Evolutionary conservation across 83 land plant species (phyloP).

Genomic region (Picea engelmannii): DNA sequence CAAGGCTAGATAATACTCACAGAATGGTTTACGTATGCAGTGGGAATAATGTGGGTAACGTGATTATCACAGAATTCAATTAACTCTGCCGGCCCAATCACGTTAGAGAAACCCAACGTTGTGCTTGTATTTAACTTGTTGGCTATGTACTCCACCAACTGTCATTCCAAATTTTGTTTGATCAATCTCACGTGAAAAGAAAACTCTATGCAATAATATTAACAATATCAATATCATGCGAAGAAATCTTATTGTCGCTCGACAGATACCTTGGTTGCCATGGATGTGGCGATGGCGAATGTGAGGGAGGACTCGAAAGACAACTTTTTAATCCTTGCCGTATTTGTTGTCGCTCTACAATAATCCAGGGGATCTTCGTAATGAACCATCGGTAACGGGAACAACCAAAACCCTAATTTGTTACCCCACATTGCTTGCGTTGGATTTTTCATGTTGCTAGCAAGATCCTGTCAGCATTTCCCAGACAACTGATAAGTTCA

Average conservation of each 20-base stretch:
- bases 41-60: background rate
- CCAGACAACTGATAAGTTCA: too few species aligned
- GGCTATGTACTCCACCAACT: background rate
- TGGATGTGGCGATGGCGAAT: background rate
- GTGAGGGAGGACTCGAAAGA: background rate
- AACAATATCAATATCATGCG: background rate
- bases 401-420: background rate
- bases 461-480: background rate
- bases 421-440: background rate
- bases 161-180: background rate
- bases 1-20: background rate
- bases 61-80: background rate
- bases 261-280: background rate
- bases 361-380: background rate
- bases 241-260: too few species aligned
- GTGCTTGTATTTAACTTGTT: background rate
- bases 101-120: background rate
- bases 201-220: background rate
- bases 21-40: background rate
- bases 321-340: background rate
- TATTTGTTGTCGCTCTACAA: background rate
- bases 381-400: background rate
- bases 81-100: background rate
- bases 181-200: background rate
- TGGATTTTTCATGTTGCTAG: background rate